Percentiles rank a stretch among this genome's conserved stretches.
These are phyloP conservation scores for Yamadazyma dendronema DNA, from an alignment of 1,139 yeast species.

Conservation along the genomic window DNA sequence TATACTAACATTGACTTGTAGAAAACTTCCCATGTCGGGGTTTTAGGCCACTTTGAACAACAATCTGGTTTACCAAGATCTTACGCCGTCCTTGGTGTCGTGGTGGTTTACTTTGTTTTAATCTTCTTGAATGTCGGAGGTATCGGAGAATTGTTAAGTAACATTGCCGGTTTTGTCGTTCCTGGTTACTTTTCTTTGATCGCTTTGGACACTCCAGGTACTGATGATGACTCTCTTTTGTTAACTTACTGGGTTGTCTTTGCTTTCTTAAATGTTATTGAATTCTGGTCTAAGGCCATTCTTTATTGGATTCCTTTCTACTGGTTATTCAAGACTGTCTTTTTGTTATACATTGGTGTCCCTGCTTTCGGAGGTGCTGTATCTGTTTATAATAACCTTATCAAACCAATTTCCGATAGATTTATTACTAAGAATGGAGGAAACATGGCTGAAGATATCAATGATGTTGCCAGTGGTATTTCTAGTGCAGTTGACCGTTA, in stretches of 20 bases:
- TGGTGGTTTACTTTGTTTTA: slow-evolving; percentile 64
- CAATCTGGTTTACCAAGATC: slow-evolving; percentile 84
- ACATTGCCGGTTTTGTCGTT: slow-evolving; percentile 84
- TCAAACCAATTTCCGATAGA: slow-evolving; percentile 73
- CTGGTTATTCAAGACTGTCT: slow-evolving; percentile 87
- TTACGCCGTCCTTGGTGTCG: slow-evolving; percentile 70
- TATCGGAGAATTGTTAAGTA: slow-evolving; percentile 87
- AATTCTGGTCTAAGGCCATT: slow-evolving; percentile 93
- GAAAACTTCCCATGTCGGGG: slow-evolving; percentile 11
- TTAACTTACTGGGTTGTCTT: slow-evolving; percentile 97
- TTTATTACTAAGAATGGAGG: slow-evolving; percentile 38
- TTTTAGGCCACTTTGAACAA: slow-evolving; percentile 47
- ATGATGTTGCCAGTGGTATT: slow-evolving; percentile 51
- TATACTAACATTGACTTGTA: slow-evolving; percentile 2
- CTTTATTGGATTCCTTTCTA: slow-evolving; percentile 95
- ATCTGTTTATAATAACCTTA: slow-evolving; percentile 57
- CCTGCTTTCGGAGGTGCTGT: slow-evolving; percentile 88
- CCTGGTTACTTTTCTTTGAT: slow-evolving; percentile 88
- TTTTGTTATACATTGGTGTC: slow-evolving; percentile 83
- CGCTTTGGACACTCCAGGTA: slow-evolving; percentile 71
- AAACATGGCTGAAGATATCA: slow-evolving; percentile 32
- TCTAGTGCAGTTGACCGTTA: slow-evolving; percentile 37
- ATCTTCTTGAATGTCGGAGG: slow-evolving; percentile 91
- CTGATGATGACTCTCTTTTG: slow-evolving; percentile 79
- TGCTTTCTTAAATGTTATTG: slow-evolving; percentile 84